Evolutionary conservation across 495 filamentous ascomycete genomes (phyloP).

Genomic region (Sabuloglossum arenarium): DNA sequence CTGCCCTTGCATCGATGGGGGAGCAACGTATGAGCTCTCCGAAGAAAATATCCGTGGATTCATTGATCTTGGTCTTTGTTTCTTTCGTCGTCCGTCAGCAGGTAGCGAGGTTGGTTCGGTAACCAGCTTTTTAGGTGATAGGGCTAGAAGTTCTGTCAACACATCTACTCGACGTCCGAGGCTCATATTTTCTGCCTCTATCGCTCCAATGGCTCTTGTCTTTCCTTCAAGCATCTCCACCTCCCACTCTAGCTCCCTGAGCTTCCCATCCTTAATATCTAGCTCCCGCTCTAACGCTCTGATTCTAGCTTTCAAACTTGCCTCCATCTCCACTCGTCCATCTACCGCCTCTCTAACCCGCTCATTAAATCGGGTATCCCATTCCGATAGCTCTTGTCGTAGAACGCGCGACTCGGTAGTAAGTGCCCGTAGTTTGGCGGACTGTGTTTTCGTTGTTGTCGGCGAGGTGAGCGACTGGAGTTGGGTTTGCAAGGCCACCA

Average conservation of each 20-base stretch:
- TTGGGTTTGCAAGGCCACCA: slow-evolving; percentile 20
- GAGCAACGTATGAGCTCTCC: background rate
- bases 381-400: slow-evolving; percentile 19
- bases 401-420: slow-evolving; percentile 17
- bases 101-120: slow-evolving; percentile 9
- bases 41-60: slow-evolving; percentile 10
- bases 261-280: slow-evolving; percentile 13
- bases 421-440: slow-evolving; percentile 19
- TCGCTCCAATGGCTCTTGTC: slow-evolving; percentile 12
- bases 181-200: slow-evolving; percentile 18
- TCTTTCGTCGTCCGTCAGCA: slow-evolving; percentile 8
- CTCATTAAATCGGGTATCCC: slow-evolving; percentile 23
- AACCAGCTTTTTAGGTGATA: slow-evolving; percentile 16
- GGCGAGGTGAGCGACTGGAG: slow-evolving; percentile 20
- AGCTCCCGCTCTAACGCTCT: slow-evolving; percentile 13
- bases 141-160: slow-evolving; percentile 19
- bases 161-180: slow-evolving; percentile 21
- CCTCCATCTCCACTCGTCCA: slow-evolving; percentile 14
- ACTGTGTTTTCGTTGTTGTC: slow-evolving; percentile 15
- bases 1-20: slow-evolving; percentile 7
- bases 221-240: slow-evolving; percentile 13
- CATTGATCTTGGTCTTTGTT: slow-evolving; percentile 13
- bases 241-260: slow-evolving; percentile 16
- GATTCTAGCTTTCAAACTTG: slow-evolving; percentile 11
- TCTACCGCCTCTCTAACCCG: slow-evolving; percentile 20